Conservation (phyloP, 139 green algal genomes). For the Chlorella sorokiniana region DNA sequence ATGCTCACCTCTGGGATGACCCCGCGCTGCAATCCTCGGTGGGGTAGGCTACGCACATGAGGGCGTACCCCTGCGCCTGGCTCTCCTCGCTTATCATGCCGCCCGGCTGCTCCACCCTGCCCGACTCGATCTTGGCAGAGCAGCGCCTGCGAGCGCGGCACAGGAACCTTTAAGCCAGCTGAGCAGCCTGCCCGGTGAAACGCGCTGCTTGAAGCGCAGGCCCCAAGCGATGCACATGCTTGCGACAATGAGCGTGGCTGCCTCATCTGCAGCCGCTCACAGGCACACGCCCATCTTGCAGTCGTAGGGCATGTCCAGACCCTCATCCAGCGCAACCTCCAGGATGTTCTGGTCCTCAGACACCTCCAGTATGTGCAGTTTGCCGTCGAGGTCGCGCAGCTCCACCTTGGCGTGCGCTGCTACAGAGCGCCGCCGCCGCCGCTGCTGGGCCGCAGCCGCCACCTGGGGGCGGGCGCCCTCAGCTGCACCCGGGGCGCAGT, state of each 20-base stretch:
- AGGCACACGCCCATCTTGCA: conserved; percentile 93
- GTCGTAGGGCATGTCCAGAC: conserved; percentile 82
- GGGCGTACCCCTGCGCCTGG: conserved; percentile 80
- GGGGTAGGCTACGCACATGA: conserved; percentile 82
- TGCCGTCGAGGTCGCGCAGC: conserved; percentile 42
- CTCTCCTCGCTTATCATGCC: conserved; percentile 85
- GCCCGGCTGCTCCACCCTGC: conserved; percentile 79
- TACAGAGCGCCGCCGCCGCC: background rate
- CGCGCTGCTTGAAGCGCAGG: background rate
- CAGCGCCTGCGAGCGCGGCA: conserved; percentile 34
- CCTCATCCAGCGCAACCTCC: conserved; percentile 68
- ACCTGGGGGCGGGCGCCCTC: background rate
- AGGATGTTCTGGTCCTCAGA: conserved; percentile 72
- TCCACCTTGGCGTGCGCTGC: conserved; percentile 5
- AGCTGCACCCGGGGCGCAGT: background rate
- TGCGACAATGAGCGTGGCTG: background rate
- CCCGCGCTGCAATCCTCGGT: conserved; percentile 68
- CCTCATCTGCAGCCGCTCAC: conserved; percentile 18
- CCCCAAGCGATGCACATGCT: background rate
- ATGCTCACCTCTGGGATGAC: conserved; percentile 68
- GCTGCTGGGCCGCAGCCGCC: background rate
- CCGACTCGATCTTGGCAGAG: conserved; percentile 34
- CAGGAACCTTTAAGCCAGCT: no score
- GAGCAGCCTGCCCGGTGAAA: background rate
- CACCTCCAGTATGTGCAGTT: conserved; percentile 64